Base-by-base conservation (phyloP, 2,329 filamentous ascomycete genomes). In the Clonostachys solani region DNA sequence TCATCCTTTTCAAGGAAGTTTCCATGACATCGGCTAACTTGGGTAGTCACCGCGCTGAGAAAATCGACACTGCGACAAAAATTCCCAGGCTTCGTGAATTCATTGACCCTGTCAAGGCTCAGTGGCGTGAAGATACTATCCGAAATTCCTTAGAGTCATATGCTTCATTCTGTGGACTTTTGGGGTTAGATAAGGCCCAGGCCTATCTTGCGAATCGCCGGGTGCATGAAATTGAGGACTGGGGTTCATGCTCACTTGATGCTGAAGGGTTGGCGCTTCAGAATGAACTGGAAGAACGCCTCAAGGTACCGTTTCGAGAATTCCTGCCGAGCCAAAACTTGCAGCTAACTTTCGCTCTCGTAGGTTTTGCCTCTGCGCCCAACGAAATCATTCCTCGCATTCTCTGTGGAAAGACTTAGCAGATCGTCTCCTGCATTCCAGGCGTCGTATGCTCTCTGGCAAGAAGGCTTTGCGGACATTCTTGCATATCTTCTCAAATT, bases 361-460 rank as follows among this genome's bases (percentile, higher is more conserved):
- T 43, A 87, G 76, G 75, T 78, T 49, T 69, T 97, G 13, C 94
- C 94, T 5, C 69, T 99, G 40, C 83, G 92, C 48, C 80, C 88
- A 7, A 96, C 92, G 2, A 96, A 96, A 62, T 90, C 89, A 0
- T 88, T 97, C 60, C 71, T 99, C n/a, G 88, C 87, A 2, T 92
- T 92, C 43, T 95, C 92, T 0, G 92, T 94, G 0, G 95, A 99
- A 56, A 90, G 90, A 60, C 69, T 97, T 8, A 86, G 90, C 43
- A 88, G 87, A 55, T 78, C 79, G 6, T 85, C 87, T 5, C 70
- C 81, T 9, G 76, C 88, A 1, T 94, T 92, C 56, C 81, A 87
- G 51, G 82, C 87, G 23, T 89, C 91, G 1, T 86, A 84, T 55
- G 75, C 77, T 16, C 70, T 99, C n/a, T 99, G 94, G 94, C 82